Evolutionary conservation across 2,329 filamentous ascomycete species (phyloP).

Genomic region (Ceratocystiopsis minuta): DNA sequence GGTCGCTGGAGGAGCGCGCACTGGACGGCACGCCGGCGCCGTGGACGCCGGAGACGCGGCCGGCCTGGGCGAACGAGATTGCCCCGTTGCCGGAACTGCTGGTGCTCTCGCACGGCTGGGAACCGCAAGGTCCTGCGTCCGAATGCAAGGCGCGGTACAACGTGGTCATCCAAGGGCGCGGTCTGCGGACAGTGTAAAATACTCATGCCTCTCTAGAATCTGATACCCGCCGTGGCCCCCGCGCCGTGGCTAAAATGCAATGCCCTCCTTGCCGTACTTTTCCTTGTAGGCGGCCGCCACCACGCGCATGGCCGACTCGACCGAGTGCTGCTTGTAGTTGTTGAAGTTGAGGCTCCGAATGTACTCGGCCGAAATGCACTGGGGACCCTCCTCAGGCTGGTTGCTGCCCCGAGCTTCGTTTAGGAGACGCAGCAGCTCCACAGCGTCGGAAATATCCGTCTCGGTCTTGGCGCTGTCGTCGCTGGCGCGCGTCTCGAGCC

Average conservation of each 20-base stretch:
- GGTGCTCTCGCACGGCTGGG: not conserved
- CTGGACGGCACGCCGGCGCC: not conserved
- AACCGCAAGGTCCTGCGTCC: not conserved
- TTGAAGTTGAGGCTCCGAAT: not conserved
- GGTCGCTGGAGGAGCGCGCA: not conserved
- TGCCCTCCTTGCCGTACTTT: not conserved
- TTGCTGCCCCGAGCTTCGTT: not conserved
- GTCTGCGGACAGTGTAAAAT: too few species aligned
- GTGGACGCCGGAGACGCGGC: not conserved
- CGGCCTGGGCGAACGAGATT: not conserved
- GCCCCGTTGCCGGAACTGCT: not conserved
- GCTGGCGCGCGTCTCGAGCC: not conserved
- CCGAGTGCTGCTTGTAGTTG: not conserved
- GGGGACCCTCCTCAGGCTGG: not conserved
- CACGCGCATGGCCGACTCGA: not conserved
- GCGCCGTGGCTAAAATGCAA: not conserved
- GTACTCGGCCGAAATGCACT: not conserved
- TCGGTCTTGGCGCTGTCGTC: not conserved
- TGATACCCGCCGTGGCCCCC: too few species aligned
- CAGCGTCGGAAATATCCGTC: not conserved
- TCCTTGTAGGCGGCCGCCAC: not conserved
- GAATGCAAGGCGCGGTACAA: not conserved
- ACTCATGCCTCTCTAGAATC: too few species aligned
- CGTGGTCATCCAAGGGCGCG: not conserved
- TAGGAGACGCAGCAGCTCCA: not conserved